Evolutionary conservation across 345 rosid species (phyloP), one percentile per base, ranked within the genome.

Genomic region (Gossypium turneri): DNA sequence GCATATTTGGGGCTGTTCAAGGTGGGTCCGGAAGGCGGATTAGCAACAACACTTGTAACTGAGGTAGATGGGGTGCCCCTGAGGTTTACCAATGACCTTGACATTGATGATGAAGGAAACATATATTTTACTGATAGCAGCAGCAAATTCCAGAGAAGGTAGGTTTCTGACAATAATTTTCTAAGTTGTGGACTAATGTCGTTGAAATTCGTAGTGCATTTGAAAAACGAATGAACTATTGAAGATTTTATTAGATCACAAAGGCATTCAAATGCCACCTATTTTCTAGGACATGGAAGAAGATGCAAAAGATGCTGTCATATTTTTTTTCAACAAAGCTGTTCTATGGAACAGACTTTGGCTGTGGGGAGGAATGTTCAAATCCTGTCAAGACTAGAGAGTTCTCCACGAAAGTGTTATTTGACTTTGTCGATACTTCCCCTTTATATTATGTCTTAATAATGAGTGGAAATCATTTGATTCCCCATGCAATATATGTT

Each of bases 41-140:
- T 91, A 66, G 98, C 98, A 7, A 85, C 81, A 66, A 82, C 89
- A 27, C 87, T 94, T 70, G 72, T 88, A 25, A 86, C 89, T 48
- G 95, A 90, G 76, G 97, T 92, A 74, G 97, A 91, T 56, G 97
- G 98, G 7, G 83, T 90, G 44, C 94, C 93, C 0, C 70, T 94
- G 73, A 67, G 86, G 75, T 94, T 94, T 79, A 88, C 95, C 73
- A 94, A 92, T 73, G 98, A 94, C 59, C 91, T 94, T 79, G 97
- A 94, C 80, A 82, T 94, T 73, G 97, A 90, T 77, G 89, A 88
- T 13, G 91, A 92, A 79, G 97, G 97, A 51, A 92, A 84, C 76
- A 73, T 94, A 74, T 94, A 94, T 79, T 94, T 94, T 45, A 94
- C 98, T 7, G 97, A 94, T 81, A 94, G 97, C 86, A 94, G 98